Percentiles rank a stretch among this genome's conserved stretches.
These are phyloP conservation scores for Ceraceosorus guamensis DNA, from an alignment of 1,284 basidiomycete genomes.

Conservation along the genomic window DNA sequence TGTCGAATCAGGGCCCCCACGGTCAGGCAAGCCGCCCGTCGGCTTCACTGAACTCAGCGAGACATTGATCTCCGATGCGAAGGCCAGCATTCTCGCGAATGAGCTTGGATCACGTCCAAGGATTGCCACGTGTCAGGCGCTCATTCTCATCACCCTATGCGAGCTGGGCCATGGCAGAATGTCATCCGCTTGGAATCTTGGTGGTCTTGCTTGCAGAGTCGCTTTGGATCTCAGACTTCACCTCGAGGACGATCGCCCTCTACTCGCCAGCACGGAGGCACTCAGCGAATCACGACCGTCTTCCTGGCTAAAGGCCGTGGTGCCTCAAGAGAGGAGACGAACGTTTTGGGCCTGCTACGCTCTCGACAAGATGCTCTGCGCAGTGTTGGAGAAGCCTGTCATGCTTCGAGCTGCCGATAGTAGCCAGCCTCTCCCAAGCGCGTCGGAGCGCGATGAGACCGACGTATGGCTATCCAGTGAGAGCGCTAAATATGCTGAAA, in stretches of 20 bases:
- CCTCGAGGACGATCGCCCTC: background rate
- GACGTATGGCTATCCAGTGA: constrained; percentile 10
- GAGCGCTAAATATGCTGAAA: background rate
- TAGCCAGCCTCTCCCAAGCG: constrained; percentile 17
- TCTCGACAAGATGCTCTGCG: constrained; percentile 30
- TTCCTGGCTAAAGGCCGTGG: background rate
- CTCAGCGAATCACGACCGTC: background rate
- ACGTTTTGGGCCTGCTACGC: constrained; percentile 29
- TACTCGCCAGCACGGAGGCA: background rate
- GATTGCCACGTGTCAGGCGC: constrained; percentile 20
- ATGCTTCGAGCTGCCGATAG: constrained; percentile 23
- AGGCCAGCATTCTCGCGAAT: constrained; percentile 10
- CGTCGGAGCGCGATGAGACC: constrained; percentile 26
- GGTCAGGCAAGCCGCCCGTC: too few relatives aligned
- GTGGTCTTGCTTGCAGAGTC: constrained; percentile 25
- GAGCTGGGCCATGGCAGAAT: constrained; percentile 22
- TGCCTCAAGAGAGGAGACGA: constrained; percentile 17
- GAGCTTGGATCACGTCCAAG: constrained; percentile 13
- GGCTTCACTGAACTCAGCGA: background rate
- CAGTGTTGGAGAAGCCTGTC: constrained; percentile 25
- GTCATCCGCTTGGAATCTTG: constrained; percentile 25
- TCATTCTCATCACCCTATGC: constrained; percentile 24
- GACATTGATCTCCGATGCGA: constrained; percentile 1
- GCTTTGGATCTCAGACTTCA: constrained; percentile 30
- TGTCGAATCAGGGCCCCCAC: too few relatives aligned